Percentiles rank a stretch among this genome's conserved stretches.
phyloP scores from a whole-genome alignment of 2,329 filamentous ascomycete genomes.

The Tolypocladium inflatum region DNA sequence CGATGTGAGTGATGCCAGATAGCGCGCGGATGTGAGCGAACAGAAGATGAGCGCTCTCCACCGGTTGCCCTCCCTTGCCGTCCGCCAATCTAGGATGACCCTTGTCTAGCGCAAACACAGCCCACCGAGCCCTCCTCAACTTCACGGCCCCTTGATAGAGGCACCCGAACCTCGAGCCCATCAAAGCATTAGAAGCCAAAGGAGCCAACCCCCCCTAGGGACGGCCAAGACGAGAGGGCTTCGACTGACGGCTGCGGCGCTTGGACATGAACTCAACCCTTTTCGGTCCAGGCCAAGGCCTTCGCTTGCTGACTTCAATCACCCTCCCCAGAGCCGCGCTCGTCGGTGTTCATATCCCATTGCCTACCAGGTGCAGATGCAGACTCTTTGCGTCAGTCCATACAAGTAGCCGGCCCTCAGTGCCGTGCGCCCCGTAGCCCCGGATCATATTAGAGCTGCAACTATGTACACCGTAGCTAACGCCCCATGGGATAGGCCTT shows the following conservation, averaged over 20 bases:
- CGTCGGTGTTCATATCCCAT: neutral
- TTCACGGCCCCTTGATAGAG: neutral
- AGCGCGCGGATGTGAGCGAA: neutral
- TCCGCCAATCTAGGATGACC: constrained; percentile 14
- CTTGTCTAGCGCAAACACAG: constrained; percentile 12
- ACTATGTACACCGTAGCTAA: neutral
- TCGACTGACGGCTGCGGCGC: neutral
- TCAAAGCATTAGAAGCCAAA: neutral
- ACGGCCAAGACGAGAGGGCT: neutral
- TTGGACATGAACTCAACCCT: neutral
- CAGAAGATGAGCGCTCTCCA: neutral
- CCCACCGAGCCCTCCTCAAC: neutral
- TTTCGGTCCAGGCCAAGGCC: neutral
- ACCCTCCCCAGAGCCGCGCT: neutral
- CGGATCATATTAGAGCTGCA: neutral
- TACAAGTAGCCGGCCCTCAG: neutral
- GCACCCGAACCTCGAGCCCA: neutral
- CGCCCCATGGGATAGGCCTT: neutral
- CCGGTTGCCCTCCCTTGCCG: constrained; percentile 8
- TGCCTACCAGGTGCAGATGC: neutral
- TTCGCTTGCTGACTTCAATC: neutral
- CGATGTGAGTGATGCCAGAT: neutral
- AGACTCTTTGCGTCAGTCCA: neutral
- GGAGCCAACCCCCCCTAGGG: neutral
- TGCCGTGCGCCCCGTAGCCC: neutral